These are phyloP conservation scores for Oryza australiensis DNA, from an alignment of 176 grass and related monocot species.

Conservation along the genomic window DNA sequence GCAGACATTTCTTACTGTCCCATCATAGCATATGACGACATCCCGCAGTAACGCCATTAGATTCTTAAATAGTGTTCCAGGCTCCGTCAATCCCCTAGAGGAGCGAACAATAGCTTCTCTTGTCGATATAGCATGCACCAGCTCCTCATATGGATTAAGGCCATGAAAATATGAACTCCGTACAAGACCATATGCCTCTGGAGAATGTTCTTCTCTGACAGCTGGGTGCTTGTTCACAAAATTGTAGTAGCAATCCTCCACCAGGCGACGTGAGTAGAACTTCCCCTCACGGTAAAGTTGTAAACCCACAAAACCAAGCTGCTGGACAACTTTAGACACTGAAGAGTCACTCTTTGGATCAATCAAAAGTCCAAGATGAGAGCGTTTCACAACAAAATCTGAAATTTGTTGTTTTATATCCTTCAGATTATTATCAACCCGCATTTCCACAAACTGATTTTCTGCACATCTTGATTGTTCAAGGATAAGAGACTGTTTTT, in stretches of 20 bases:
- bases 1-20: slow-evolving; percentile 84
- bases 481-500: slow-evolving; percentile 54
- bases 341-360: slow-evolving; percentile 70
- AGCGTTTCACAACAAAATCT: slow-evolving; percentile 57
- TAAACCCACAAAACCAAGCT: slow-evolving; percentile 85
- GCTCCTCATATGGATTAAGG: slow-evolving; percentile 81
- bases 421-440: slow-evolving; percentile 70
- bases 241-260: slow-evolving; percentile 78
- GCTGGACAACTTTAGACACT: slow-evolving; percentile 74
- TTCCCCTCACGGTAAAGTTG: slow-evolving; percentile 79
- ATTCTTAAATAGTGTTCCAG: slow-evolving; percentile 87
- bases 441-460: slow-evolving; percentile 58
- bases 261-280: slow-evolving; percentile 71
- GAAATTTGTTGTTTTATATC: slow-evolving; percentile 59
- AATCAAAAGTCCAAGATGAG: slow-evolving; percentile 59
- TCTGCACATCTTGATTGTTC: slow-evolving; percentile 51
- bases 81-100: slow-evolving; percentile 90
- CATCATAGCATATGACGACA: slow-evolving; percentile 90
- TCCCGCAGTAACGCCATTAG: slow-evolving; percentile 91
- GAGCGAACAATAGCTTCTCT: slow-evolving; percentile 92
- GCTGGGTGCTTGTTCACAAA: slow-evolving; percentile 66
- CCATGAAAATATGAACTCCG: slow-evolving; percentile 77
- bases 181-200: slow-evolving; percentile 81
- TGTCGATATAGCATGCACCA: slow-evolving; percentile 82
- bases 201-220: slow-evolving; percentile 49